Evolutionary conservation across 768 basidiomycete genomes (phyloP).

Genomic region (Rossbeevera mucosa): DNA sequence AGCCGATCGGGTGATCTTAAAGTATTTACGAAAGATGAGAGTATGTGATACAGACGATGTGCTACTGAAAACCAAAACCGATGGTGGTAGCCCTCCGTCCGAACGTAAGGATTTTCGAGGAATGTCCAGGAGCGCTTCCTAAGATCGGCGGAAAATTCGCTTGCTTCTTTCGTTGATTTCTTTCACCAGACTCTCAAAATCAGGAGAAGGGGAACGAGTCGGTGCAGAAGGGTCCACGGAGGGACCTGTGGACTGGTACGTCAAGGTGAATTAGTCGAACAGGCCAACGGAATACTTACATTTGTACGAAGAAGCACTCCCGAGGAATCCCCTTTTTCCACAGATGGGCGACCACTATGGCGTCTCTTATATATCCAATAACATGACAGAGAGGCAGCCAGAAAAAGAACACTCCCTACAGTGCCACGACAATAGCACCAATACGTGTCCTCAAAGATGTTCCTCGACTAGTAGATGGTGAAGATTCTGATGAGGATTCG

Average conservation of each 20-base stretch:
- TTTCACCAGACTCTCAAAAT: background rate
- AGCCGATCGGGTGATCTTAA: too few species aligned
- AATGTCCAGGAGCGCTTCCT: background rate
- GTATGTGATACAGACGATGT: too few species aligned
- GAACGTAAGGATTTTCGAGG: background rate
- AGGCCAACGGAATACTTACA: background rate
- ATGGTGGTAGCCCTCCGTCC: background rate
- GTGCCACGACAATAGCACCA: slow-evolving; percentile 8
- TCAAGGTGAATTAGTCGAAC: background rate
- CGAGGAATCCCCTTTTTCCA: background rate
- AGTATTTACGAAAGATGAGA: background rate
- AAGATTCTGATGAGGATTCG: background rate
- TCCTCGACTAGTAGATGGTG: background rate
- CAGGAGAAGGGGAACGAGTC: background rate
- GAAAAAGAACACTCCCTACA: background rate
- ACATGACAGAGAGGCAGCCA: background rate
- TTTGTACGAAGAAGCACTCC: background rate
- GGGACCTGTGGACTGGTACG: background rate
- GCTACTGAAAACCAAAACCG: too few species aligned
- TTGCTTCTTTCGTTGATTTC: background rate
- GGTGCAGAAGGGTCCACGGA: background rate
- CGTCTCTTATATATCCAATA: background rate
- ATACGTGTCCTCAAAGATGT: background rate
- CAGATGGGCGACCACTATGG: background rate
- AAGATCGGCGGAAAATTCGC: background rate